phyloP scores from a whole-genome alignment of 2,329 filamentous ascomycete species.

The Sclerotinia subarctica region DNA sequence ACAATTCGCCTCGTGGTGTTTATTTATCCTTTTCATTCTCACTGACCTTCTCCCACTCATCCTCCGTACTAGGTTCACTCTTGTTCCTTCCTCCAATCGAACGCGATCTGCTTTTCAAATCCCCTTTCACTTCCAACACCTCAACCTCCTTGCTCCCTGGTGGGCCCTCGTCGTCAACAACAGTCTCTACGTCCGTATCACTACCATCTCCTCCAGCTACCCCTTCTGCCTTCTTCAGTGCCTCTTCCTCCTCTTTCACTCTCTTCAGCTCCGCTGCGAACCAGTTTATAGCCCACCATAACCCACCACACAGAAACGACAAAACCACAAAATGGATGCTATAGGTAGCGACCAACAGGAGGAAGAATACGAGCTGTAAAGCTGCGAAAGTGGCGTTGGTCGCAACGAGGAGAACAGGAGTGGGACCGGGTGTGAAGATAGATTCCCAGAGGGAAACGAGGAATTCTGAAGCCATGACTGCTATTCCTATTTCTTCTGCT shows the following conservation, averaged over 20 bases:
- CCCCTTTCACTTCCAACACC: slow-evolving; percentile 30
- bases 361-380: slow-evolving; percentile 74
- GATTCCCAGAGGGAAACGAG: slow-evolving; percentile 81
- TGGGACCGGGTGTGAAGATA: slow-evolving; percentile 89
- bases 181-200: slow-evolving; percentile 50
- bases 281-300: slow-evolving; percentile 98
- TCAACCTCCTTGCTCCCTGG: slow-evolving; percentile 36
- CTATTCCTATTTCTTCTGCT: not conserved
- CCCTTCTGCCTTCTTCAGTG: slow-evolving; percentile 34
- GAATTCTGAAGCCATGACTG: slow-evolving; percentile 41
- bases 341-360: slow-evolving; percentile 74
- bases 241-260: slow-evolving; percentile 41
- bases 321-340: slow-evolving; percentile 87
- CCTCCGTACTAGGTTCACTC: slow-evolving; percentile 75
- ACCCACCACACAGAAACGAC: slow-evolving; percentile 70
- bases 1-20: not conserved
- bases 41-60: slow-evolving; percentile 96
- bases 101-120: slow-evolving; percentile 35
- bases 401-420: slow-evolving; percentile 80
- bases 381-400: slow-evolving; percentile 86
- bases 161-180: slow-evolving; percentile 43
- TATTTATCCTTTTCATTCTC: slow-evolving; percentile 62
- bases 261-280: slow-evolving; percentile 67
- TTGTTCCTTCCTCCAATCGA: slow-evolving; percentile 45
- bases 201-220: slow-evolving; percentile 37